Conservation (phyloP, 2,329 filamentous ascomycete genomes). For the Aspergillus flavus region DNA sequence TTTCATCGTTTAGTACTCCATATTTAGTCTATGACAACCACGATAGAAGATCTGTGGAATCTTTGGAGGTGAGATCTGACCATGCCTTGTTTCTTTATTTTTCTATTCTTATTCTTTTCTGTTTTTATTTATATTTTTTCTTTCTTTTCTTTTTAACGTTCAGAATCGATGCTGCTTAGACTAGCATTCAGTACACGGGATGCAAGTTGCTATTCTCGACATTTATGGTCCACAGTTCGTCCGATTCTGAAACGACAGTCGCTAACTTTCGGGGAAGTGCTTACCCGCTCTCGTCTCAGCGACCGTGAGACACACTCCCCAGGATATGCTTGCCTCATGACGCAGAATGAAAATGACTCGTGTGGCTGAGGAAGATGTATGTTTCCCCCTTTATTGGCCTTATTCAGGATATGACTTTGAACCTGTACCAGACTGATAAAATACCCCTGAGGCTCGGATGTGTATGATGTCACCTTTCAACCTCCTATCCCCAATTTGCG, state of each 20-base stretch:
- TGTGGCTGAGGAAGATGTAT: neutral
- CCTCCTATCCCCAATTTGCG: slow-evolving; percentile 7
- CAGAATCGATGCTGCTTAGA: neutral
- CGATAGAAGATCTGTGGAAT: neutral
- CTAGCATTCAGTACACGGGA: neutral
- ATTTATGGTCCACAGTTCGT: slow-evolving; percentile 12
- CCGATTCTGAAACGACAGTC: slow-evolving; percentile 13
- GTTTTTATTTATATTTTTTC: neutral
- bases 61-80: neutral
- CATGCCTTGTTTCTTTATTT: neutral
- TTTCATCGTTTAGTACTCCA: neutral
- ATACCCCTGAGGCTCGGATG: neutral
- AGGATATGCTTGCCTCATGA: neutral
- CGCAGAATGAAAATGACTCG: neutral
- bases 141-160: neutral
- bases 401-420: neutral
- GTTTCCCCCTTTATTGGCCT: neutral
- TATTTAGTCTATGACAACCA: neutral
- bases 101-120: neutral
- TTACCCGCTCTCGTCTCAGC: neutral
- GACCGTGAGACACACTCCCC: neutral
- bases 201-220: neutral
- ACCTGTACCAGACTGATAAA: neutral
- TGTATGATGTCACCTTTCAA: slow-evolving; percentile 12
- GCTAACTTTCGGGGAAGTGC: neutral